phyloP scores from a whole-genome alignment of 2,329 filamentous ascomycete genomes.

The Madurella fahalii region DNA sequence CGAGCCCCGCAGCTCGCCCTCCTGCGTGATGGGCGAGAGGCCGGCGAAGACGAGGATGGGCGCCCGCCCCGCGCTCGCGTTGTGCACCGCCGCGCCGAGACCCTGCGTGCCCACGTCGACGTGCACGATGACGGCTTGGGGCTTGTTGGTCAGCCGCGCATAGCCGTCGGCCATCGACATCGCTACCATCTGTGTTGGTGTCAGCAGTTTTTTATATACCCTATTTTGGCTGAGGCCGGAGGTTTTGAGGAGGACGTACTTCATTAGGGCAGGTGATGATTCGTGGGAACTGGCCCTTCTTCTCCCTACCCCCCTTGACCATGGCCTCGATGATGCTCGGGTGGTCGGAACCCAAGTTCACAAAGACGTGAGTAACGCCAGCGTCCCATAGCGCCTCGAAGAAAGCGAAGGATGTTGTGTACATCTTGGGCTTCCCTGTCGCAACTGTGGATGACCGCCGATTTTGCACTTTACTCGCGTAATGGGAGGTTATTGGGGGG shows the following conservation, averaged over 20 bases:
- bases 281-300: constrained; percentile 55
- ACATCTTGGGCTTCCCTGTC: constrained; percentile 39
- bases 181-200: constrained; percentile 60
- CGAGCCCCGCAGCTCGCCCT: constrained; percentile 39
- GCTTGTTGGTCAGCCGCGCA: constrained; percentile 60
- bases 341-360: constrained; percentile 60
- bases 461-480: not conserved
- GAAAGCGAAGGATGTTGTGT: constrained; percentile 77
- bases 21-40: constrained; percentile 39
- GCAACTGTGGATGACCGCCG: constrained; percentile 9
- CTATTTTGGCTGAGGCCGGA: not conserved
- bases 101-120: constrained; percentile 73
- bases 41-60: constrained; percentile 53
- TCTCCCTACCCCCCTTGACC: constrained; percentile 65
- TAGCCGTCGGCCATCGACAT: constrained; percentile 73
- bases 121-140: constrained; percentile 68
- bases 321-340: constrained; percentile 73
- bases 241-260: constrained; percentile 36
- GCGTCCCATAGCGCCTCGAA: constrained; percentile 77
- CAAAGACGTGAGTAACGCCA: constrained; percentile 55
- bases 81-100: constrained; percentile 67
- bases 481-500: not conserved
- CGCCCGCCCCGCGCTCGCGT: constrained; percentile 63
- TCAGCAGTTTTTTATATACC: not conserved
- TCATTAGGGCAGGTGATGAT: constrained; percentile 73